Base-by-base conservation (phyloP, 2,329 filamentous ascomycete species). In the Colletotrichum tofieldiae region DNA sequence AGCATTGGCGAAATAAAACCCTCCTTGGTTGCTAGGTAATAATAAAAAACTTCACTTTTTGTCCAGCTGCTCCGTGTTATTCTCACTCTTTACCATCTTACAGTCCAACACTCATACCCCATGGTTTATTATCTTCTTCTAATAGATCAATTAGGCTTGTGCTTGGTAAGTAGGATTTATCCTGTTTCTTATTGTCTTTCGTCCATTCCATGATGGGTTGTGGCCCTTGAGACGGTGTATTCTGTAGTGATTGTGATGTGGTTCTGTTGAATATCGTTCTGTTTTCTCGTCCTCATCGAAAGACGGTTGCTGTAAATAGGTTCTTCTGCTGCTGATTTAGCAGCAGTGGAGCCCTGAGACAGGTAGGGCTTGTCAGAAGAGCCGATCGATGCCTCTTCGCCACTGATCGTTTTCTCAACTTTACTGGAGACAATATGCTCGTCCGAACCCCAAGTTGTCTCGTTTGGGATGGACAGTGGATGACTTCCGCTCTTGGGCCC, bases 191-290 rank as follows among this genome's bases (percentile, higher is more conserved):
- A 51, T 16, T 8, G 9, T 18, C 52, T 2, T 3, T 29, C 35
- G 2, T 16, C 20, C 20, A 32, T 39, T 0, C n/a, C 2, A 14
- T 51, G 32, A 3, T 62, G 43, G 0, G 56, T 41, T 0, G 35
- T 56, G 1, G 43, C 41, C 2, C 65, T 63, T 1, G 65, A 71
- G 1, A 68, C 63, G 0, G 26, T 58, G 7, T 71, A 68, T 37
- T 71, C 68, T 11, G 35, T 71, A 2, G 65, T 71, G 20, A 71
- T 58, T 11, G 29, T 43, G 6, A 71, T 71, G 12, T 68, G 61
- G 16, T 56, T 61, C 5, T 14, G 26, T n/a, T 47, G 43, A 12
- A 2, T 18, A 7, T n/a, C 32, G 5, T 43, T 7, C 51, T 58
- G 5, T 2, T 12, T 51, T 20, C 41, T 29, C 1, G 18, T 11